These are phyloP conservation scores for Clarireedia hainanense DNA, from an alignment of 2,329 filamentous ascomycete species.

Conservation along the genomic window DNA sequence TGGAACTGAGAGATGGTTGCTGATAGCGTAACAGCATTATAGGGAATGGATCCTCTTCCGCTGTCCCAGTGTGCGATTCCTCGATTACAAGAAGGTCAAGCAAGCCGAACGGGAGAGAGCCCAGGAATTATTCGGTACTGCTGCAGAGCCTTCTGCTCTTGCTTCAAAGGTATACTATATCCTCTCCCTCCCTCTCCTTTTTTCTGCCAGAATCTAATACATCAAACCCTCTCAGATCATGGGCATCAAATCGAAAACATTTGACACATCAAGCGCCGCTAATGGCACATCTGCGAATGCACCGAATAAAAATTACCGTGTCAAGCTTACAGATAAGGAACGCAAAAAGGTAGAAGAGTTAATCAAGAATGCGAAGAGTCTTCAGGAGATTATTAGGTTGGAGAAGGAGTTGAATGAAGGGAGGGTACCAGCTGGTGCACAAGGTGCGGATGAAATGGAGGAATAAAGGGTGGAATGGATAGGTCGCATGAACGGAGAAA, in stretches of 20 bases:
- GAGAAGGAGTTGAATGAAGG: slow-evolving; percentile 93
- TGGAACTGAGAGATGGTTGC: slow-evolving; percentile 1
- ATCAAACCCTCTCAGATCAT: slow-evolving; percentile 55
- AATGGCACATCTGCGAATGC: slow-evolving; percentile 38
- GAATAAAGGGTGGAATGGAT: slow-evolving; percentile 34
- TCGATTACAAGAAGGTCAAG: slow-evolving; percentile 90
- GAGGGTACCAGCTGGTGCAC: slow-evolving; percentile 64
- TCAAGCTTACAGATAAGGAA: slow-evolving; percentile 84
- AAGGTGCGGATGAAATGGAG: slow-evolving; percentile 51
- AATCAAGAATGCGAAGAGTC: slow-evolving; percentile 79
- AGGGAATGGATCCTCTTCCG: slow-evolving; percentile 87
- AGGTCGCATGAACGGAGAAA: not conserved
- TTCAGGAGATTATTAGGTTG: slow-evolving; percentile 82
- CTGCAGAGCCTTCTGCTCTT: slow-evolving; percentile 68
- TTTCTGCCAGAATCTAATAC: not conserved
- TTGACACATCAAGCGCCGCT: slow-evolving; percentile 42
- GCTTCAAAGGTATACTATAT: slow-evolving; percentile 56
- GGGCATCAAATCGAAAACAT: slow-evolving; percentile 71
- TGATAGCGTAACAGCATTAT: slow-evolving; percentile 58
- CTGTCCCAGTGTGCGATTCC: slow-evolving; percentile 75
- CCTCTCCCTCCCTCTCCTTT: not conserved
- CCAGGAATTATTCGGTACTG: slow-evolving; percentile 74
- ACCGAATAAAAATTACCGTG: slow-evolving; percentile 60
- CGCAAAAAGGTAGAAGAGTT: slow-evolving; percentile 76
- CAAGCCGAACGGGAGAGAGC: slow-evolving; percentile 72